phyloP scores from a whole-genome alignment of 768 basidiomycete genomes.

The Gymnopilus dilepis region DNA sequence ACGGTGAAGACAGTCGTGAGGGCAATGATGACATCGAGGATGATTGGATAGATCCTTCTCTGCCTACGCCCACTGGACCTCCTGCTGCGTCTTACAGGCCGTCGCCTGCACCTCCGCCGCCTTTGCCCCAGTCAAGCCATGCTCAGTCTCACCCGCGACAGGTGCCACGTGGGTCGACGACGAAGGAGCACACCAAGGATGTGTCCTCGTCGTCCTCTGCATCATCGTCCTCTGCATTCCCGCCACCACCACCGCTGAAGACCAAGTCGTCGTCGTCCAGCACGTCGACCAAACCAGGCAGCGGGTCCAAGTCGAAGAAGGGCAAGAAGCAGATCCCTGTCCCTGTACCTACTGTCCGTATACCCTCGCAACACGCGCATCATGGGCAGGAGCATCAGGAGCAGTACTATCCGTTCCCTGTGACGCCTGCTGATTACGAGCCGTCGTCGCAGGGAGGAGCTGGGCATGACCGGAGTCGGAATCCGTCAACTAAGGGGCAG shows the following conservation, averaged over 20 bases:
- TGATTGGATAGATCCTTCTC: constrained; percentile 73
- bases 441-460: constrained; percentile 14
- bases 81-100: constrained; percentile 27
- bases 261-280: constrained; percentile 10
- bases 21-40: constrained; percentile 61
- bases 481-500: constrained; percentile 25
- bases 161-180: background rate
- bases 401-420: constrained; percentile 70
- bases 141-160: background rate
- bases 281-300: constrained; percentile 11
- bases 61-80: constrained; percentile 36
- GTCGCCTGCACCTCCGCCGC: constrained; percentile 43
- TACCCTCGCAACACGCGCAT: constrained; percentile 31
- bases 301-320: constrained; percentile 38
- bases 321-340: constrained; percentile 49
- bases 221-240: constrained; percentile 4
- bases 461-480: constrained; percentile 27
- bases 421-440: constrained; percentile 44
- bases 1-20: constrained; percentile 42
- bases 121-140: background rate
- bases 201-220: constrained; percentile 22
- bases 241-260: constrained; percentile 15
- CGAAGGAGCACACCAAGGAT: constrained; percentile 14
- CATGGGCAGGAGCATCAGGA: constrained; percentile 49
- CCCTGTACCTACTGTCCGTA: constrained; percentile 47